Base-by-base conservation (phyloP, 441 rosid genomes). In the Iberis amara region DNA sequence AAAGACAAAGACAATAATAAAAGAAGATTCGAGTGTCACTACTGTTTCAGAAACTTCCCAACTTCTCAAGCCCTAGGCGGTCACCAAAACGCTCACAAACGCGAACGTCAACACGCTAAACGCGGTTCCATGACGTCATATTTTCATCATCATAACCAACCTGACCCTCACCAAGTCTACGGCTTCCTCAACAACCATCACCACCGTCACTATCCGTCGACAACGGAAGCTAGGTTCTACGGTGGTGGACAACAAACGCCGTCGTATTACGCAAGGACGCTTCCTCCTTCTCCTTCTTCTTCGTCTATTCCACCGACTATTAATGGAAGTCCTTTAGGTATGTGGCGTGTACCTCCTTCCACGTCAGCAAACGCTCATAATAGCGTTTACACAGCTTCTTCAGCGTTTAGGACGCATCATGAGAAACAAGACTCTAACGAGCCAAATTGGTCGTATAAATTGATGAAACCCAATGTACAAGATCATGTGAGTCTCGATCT, bases 61-160 rank as follows among this genome's bases (percentile, higher is more conserved):
- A 76, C 72, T 45, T 73, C 80, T 23, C 80, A 76, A 67, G 80
- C 78, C 59, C 62, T 76, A 24, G 77, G 77, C 26, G 78, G 77
- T 9, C 77, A 76, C 28, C 77, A 76, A 65, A 72, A 76, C 63
- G 80, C 80, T 47, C 80, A 76, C 59, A 69, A 64, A 52, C 63
- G 71, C 35, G 79, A 74, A 51, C 76, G 76, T 11, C 72, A 65
- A 48, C 70, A 57, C 43, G 76, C 72, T 1, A 71, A 69, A 55
- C 73, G 73, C 36, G 65, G 61, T 45, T 53, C 73, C 28, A 63
- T 68, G 64, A 14, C 64, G 1, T 62, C 75, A n/a, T 66, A 66
- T 53, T 62, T 63, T 61, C 59, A 47, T 39, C 70, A 39, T 42
- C 65, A 43, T 27, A 46, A 53, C 24, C 58, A 45, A 12, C 52